Evolutionary conservation across 2,329 filamentous ascomycete species (phyloP).

Genomic region (Sporothrix humicola): DNA sequence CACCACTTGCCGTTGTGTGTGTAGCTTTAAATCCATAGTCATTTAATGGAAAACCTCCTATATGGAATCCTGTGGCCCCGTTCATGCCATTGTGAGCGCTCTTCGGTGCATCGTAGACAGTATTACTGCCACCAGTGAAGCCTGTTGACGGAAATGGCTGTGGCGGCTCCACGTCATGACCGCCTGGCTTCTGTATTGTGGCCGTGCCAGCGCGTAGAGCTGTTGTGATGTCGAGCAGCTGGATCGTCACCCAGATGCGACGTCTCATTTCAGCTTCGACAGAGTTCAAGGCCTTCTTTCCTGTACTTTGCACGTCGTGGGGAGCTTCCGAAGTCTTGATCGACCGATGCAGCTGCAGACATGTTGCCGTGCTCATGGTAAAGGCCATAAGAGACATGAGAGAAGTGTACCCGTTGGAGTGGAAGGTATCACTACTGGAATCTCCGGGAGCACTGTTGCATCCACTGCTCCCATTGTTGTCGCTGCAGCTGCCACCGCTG

Average conservation of each 20-base stretch:
- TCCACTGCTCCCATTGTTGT: neutral
- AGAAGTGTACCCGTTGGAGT: conserved; percentile 30
- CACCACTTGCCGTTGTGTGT: too few species aligned
- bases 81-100: neutral
- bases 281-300: neutral
- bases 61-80: neutral
- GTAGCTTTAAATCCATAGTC: conserved; percentile 2
- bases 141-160: neutral
- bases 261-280: conserved; percentile 40
- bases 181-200: conserved; percentile 32
- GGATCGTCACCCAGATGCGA: conserved; percentile 41
- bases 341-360: conserved; percentile 40
- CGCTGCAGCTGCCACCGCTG: conserved; percentile 31
- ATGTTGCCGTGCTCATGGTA: conserved; percentile 37
- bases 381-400: conserved; percentile 40
- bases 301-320: neutral
- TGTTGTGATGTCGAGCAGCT: conserved; percentile 41
- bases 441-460: neutral
- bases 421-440: neutral
- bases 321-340: neutral
- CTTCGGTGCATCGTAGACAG: conserved; percentile 27
- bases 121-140: neutral
- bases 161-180: conserved; percentile 39
- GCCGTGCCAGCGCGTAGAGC: conserved; percentile 41
- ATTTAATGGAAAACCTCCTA: neutral